A percentile compares a stretch with the other conserved stretches of the same genome.
Evolutionary conservation across 371 early-diverging fungal species (phyloP).

Genomic region (Mucor piriformis): DNA sequence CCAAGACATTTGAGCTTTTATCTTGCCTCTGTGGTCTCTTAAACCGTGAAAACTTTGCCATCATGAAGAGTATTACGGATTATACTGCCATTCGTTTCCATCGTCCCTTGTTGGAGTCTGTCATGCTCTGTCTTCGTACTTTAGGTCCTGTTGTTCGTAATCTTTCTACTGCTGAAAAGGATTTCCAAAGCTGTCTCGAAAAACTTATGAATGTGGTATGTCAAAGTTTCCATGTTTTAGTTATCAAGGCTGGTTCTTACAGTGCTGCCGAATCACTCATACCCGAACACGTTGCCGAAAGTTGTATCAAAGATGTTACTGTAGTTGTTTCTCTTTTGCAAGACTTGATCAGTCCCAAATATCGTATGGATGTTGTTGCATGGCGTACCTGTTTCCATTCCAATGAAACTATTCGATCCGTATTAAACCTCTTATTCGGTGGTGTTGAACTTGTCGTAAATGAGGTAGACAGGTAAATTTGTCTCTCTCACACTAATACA

Average conservation of each 20-base stretch:
- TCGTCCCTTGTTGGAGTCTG: constrained; percentile 42
- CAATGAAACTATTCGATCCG: constrained; percentile 28
- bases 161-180: neutral
- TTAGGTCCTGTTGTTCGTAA: constrained; percentile 13
- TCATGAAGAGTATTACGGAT: constrained; percentile 33
- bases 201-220: constrained; percentile 21
- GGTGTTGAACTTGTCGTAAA: constrained; percentile 36
- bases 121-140: constrained; percentile 37
- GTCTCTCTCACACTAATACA: too few relatives aligned
- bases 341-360: constrained; percentile 36
- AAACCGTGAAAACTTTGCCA: constrained; percentile 36
- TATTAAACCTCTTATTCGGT: constrained; percentile 29
- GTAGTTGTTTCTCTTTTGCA: constrained; percentile 36
- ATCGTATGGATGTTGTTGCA: constrained; percentile 14
- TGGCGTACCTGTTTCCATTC: constrained; percentile 34
- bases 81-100: constrained; percentile 35
- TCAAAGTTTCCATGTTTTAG: constrained; percentile 39
- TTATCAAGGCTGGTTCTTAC: constrained; percentile 28
- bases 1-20: constrained; percentile 31
- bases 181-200: constrained; percentile 1
- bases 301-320: constrained; percentile 41
- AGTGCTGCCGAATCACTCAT: constrained; percentile 24
- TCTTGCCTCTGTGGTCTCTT: constrained; percentile 27
- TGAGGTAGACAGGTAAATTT: constrained; percentile 42
- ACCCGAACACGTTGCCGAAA: constrained; percentile 22